Base-by-base conservation (phyloP, 1,284 basidiomycete species). In the Pseudozyma tsukubaensis region DNA sequence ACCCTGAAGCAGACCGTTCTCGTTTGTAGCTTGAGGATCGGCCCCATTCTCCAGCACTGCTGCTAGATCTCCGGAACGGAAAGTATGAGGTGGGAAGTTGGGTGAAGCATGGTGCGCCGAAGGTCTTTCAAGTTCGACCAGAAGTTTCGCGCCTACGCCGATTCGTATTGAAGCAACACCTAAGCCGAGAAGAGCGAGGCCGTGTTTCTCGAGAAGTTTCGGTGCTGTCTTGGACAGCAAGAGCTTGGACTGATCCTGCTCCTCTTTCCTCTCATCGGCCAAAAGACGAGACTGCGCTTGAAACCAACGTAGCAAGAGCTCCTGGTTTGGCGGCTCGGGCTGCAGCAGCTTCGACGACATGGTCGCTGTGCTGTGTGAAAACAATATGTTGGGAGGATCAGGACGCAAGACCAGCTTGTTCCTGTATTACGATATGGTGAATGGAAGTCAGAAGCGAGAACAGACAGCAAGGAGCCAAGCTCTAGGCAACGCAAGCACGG, bases 91-190 rank as follows among this genome's bases (percentile, higher is more conserved):
- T 9, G 93, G 93, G 68, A 97, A 91, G 1, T 89, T 72, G 0
- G 90, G 87, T 24, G 87, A 89, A 1, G 89, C 86, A 80, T 94
- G 92, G 79, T 93, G 92, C 14, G 92, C 93, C 6, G 89, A 86
- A 0, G 94, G 92, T 65, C 93, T 87, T 81, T 94, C 92, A 14
- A 97, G 87, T 85, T 96, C 94, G 45, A 97, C 89, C 56, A 97
- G 86, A 92, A 90, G 94, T 87, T 95, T 96, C 24, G 93, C 94
- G 32, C 94, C 94, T 1, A 97, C 87, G 1, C 94, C 94, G 32
- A 96, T 88, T 50, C 88, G 89, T 24, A 94, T 87, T 19, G 88
- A 88, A 1, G 89, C 87, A 0, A 94, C 87, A 0, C 91, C 90
- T 10, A 97, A 87, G 34, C 90, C 90, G 35, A 89, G 89, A 0